Evolutionary conservation across 495 filamentous ascomycete species (phyloP).

Genomic region (Daldinia decipiens): DNA sequence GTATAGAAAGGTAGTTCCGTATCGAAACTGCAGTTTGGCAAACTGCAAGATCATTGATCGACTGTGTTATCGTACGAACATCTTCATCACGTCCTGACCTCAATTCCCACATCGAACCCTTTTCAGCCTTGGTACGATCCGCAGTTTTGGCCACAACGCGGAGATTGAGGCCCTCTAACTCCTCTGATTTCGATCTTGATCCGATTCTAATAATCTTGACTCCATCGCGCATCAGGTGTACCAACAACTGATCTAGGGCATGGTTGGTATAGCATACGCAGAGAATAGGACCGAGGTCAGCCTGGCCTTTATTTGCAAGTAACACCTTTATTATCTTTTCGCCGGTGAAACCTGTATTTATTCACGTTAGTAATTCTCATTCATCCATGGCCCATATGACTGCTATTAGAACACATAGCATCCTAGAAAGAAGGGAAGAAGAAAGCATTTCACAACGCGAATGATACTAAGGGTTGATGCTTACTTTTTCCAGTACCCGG

Average conservation of each 20-base stretch:
- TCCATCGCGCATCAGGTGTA: slow-evolving; percentile 66
- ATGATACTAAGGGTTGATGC: neutral
- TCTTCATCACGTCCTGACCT: slow-evolving; percentile 4
- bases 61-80: slow-evolving; percentile 4
- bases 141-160: slow-evolving; percentile 45
- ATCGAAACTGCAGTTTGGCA: slow-evolving; percentile 24
- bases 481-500: slow-evolving; percentile 81
- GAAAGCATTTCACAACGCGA: neutral
- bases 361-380: slow-evolving; percentile 14
- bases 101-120: slow-evolving; percentile 20
- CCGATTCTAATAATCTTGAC: slow-evolving; percentile 77
- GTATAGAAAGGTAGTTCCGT: slow-evolving; percentile 20
- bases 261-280: slow-evolving; percentile 77
- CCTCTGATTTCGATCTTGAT: slow-evolving; percentile 69
- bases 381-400: neutral
- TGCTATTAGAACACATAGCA: neutral
- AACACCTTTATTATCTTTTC: slow-evolving; percentile 64
- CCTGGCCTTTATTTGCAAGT: slow-evolving; percentile 63
- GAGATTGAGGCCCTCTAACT: slow-evolving; percentile 61
- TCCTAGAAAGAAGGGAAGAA: neutral
- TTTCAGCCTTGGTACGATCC: slow-evolving; percentile 50
- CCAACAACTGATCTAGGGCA: slow-evolving; percentile 76
- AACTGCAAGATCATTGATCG: slow-evolving; percentile 22
- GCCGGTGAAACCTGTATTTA: slow-evolving; percentile 52
- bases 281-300: slow-evolving; percentile 71